A percentile compares a stretch with the other conserved stretches of the same genome.
Evolutionary conservation across 78 protist genomes (phyloP).

Genomic region (Monosiga brevicollis): DNA sequence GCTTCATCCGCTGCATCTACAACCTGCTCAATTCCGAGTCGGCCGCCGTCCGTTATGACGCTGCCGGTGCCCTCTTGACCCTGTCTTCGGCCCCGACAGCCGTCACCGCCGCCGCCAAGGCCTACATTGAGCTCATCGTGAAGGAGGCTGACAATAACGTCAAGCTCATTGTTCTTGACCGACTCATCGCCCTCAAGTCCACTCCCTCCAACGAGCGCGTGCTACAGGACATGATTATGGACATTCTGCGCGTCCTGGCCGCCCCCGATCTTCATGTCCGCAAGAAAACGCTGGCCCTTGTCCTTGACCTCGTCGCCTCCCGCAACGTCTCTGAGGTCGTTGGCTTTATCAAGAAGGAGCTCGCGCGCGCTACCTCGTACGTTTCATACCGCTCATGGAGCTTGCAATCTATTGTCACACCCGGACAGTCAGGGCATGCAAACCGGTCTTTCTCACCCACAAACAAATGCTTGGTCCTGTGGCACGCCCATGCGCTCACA

Average conservation of each 20-base stretch:
- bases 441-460: too few species aligned
- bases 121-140: conserved; percentile 57
- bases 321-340: conserved; percentile 33
- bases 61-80: conserved; percentile 52
- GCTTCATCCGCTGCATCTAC: conserved; percentile 66
- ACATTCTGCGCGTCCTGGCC: conserved; percentile 71
- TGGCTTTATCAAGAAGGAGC: not conserved
- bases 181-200: conserved; percentile 54
- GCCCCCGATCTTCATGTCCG: conserved; percentile 81
- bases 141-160: conserved; percentile 82
- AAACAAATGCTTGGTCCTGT: too few species aligned
- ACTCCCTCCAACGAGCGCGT: conserved; percentile 36
- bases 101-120: conserved; percentile 62
- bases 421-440: too few species aligned
- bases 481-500: not conserved
- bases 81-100: conserved; percentile 79
- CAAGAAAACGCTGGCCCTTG: conserved; percentile 59
- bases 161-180: conserved; percentile 79
- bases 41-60: conserved; percentile 58
- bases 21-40: conserved; percentile 63
- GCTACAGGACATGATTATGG: conserved; percentile 84
- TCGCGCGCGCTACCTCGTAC: not conserved
- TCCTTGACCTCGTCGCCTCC: conserved; percentile 57
- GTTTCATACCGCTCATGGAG: too few species aligned
- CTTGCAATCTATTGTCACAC: too few species aligned